Evolutionary conservation across 345 rosid genomes (phyloP), one percentile per base, ranked within the genome.

Genomic region (Gossypium sturtianum): DNA sequence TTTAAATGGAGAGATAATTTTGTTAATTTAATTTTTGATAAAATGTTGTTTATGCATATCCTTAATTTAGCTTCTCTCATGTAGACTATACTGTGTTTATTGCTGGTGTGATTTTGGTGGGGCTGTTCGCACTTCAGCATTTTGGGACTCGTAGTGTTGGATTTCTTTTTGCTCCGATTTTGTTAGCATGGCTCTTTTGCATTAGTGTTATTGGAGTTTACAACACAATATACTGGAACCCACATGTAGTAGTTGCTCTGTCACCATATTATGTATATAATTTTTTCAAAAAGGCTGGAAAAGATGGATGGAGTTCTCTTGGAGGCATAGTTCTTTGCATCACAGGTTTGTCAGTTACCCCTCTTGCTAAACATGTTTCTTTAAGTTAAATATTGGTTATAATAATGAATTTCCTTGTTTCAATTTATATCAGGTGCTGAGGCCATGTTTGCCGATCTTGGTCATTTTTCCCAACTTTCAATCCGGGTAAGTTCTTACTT

Each of bases 161-260:
- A 34, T 84, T 84, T 75, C 57, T 86, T 63, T 86, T 86, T 54
- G 89, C 89, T 34, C 87, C 89, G 1, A 64, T 86, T 48, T 53
- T 82, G 76, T 45, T 76, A 47, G 78, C 83, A 52, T 86, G 89
- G 89, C 83, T 84, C 70, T 69, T 86, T 53, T 86, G 89, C 76
- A 79, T 86, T 41, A 80, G 79, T 6, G 59, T 71, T 23, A 71
- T 86, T 73, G 87, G 86, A 15, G 58, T 84, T 41, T 84, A 82
- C 79, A 86, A 86, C 70, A 86, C 82, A 66, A 73, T 79, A 53
- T 69, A 54, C 59, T 84, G 89, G 89, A 86, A 86, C 48, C 83
- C 79, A 19, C 64, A 8, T 20, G 78, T 86, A 3, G 48, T 74
- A 10, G 7, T 25, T 66, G 87, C 84, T 44, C 48, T 84, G 19